Base-by-base conservation (phyloP, 31 red algal species). In the Endocladia muricata region DNA sequence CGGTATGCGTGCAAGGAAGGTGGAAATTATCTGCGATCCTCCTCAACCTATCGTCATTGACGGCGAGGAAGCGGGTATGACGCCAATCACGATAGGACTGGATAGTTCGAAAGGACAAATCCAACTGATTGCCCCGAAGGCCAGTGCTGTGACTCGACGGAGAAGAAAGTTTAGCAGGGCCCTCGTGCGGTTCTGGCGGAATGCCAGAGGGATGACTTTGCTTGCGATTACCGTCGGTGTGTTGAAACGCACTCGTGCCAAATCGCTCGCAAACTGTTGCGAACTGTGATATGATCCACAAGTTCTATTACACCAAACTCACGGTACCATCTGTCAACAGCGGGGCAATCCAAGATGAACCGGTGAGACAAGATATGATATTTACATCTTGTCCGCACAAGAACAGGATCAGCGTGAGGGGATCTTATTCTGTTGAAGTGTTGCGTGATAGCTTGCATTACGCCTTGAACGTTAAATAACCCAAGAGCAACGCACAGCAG, bases 41-140 rank as follows among this genome's bases (percentile, higher is more conserved):
- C 78, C 68, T 38, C 79, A 91, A 48, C 29, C 39, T 32, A 64
- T 91, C 32, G 88, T 91, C 0, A 34, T 91, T 55, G 88, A 91
- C 42, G 88, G 88, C 35, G 88, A 91, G 47, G 36, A 54, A 4
- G 36, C 58, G 9, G 88, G 88, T 1, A 30, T 23, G 33, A 82
- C 71, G 3, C 77, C 77, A 5, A 64, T 91, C 30, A 23, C 42
- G 4, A 56, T 91, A 23, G 25, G 30, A 2, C 19, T 79, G 37
- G 47, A 55, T 1, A 38, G 39, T 3, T 3, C 19, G 15, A 6
- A 29, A 19, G 63, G 70, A 37, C 32, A 68, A 41, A 37, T 90
- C 4, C 52, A 44, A 15, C 62, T 90, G 38, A 56, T 90, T 4
- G 87, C 87, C 33, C 87, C 87, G 21, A 55, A 72, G 34, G 77